Conservation (phyloP, 1,284 basidiomycete species). For the Boletus calvinii region DNA sequence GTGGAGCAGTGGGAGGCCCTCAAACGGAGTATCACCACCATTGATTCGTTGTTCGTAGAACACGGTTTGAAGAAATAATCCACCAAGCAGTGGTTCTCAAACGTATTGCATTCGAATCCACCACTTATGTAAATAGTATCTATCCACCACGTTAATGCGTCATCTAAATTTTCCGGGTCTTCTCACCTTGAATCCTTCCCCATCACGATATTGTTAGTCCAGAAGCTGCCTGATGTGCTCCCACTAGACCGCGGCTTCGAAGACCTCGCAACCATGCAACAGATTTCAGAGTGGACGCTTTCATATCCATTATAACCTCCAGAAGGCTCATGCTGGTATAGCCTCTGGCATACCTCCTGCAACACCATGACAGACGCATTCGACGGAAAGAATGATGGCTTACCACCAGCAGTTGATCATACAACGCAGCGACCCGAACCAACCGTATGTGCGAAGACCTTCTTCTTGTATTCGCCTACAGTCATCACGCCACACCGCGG, state of each 20-base stretch:
- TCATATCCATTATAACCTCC: slow-evolving; percentile 67
- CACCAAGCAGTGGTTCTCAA: not conserved
- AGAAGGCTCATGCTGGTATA: slow-evolving; percentile 51
- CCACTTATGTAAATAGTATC: not conserved
- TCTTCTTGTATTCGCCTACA: slow-evolving; percentile 50
- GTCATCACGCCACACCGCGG: slow-evolving; percentile 84
- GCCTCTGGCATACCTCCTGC: slow-evolving; percentile 57
- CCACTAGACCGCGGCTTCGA: slow-evolving; percentile 52
- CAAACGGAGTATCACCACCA: slow-evolving; percentile 41
- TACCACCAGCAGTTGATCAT: slow-evolving; percentile 71
- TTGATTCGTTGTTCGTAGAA: slow-evolving; percentile 55
- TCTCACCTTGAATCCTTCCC: not conserved
- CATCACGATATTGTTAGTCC: slow-evolving; percentile 47
- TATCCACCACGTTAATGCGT: slow-evolving; percentile 8
- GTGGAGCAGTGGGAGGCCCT: slow-evolving; percentile 71
- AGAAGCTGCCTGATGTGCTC: slow-evolving; percentile 68
- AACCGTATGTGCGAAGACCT: slow-evolving; percentile 46
- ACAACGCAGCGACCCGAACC: slow-evolving; percentile 47
- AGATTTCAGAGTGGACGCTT: slow-evolving; percentile 59
- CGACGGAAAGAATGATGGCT: slow-evolving; percentile 23
- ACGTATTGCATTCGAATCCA: not conserved
- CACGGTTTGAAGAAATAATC: slow-evolving; percentile 39
- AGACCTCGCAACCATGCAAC: slow-evolving; percentile 69
- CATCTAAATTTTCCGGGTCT: not conserved
- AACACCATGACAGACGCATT: slow-evolving; percentile 11